phyloP scores from a whole-genome alignment of 441 rosid genomes.

The Populus hybrid region DNA sequence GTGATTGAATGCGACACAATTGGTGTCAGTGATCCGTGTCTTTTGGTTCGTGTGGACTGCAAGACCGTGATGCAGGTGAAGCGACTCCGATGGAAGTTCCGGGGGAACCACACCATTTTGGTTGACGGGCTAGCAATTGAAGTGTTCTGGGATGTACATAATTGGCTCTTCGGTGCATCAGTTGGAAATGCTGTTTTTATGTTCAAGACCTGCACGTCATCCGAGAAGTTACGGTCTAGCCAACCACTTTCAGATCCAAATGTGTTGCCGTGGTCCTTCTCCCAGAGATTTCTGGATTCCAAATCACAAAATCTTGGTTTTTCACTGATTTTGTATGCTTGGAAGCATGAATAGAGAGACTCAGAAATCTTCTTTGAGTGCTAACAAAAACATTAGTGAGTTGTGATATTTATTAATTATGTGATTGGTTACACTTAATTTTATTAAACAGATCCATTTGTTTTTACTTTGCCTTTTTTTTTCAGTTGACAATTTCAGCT shows the following conservation, averaged over 20 bases:
- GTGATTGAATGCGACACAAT: slow-evolving; percentile 60
- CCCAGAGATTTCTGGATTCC: slow-evolving; percentile 59
- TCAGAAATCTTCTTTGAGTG: slow-evolving; percentile 4
- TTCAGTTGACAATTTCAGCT: neutral
- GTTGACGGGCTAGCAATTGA: slow-evolving; percentile 68
- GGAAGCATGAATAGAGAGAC: slow-evolving; percentile 74
- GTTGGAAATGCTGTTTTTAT: slow-evolving; percentile 73
- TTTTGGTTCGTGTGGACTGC: slow-evolving; percentile 61
- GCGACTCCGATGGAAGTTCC: slow-evolving; percentile 73
- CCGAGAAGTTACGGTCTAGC: slow-evolving; percentile 60
- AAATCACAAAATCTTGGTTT: slow-evolving; percentile 61
- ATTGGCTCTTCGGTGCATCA: slow-evolving; percentile 69
- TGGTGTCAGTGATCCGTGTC: slow-evolving; percentile 50
- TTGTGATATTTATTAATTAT: neutral
- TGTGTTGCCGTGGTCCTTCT: slow-evolving; percentile 51
- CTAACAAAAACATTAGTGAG: neutral
- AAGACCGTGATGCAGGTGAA: slow-evolving; percentile 70
- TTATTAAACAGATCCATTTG: neutral
- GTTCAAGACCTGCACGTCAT: slow-evolving; percentile 67
- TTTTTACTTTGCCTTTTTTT: neutral
- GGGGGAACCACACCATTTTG: slow-evolving; percentile 72
- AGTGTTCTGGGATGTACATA: slow-evolving; percentile 83
- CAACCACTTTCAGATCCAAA: slow-evolving; percentile 48
- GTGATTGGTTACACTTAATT: neutral
- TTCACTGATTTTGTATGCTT: slow-evolving; percentile 71